These are phyloP conservation scores for Wolfiporia cocos DNA, from an alignment of 1,284 basidiomycete genomes.

Conservation along the genomic window DNA sequence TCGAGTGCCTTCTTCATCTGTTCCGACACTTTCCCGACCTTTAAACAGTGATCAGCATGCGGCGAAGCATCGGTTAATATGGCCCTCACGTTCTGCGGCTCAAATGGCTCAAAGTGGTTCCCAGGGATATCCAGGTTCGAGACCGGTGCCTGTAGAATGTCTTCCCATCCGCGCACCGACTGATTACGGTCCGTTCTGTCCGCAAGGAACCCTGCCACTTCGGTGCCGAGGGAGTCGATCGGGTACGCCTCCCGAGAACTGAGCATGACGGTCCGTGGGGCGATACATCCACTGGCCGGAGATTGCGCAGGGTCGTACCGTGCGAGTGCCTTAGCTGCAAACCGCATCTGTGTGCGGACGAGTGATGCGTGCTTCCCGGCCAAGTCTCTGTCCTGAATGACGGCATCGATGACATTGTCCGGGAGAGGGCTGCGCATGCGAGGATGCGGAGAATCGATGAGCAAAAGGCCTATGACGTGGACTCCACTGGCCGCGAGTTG, in stretches of 20 bases:
- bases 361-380: constrained; percentile 4
- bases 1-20: constrained; percentile 4
- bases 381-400: constrained; percentile 7
- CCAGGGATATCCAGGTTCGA: constrained; percentile 54
- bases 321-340: constrained; percentile 15
- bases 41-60: no score
- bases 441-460: constrained; percentile 64
- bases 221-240: constrained; percentile 8
- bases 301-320: constrained; percentile 14
- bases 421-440: constrained; percentile 42
- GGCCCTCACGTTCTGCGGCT: constrained; percentile 47
- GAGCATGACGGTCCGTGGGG: constrained; percentile 15
- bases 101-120: constrained; percentile 59
- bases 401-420: constrained; percentile 37
- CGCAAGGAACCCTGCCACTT: constrained; percentile 29
- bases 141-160: constrained; percentile 30
- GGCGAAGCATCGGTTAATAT: no score
- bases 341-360: constrained; percentile 17
- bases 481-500: constrained; percentile 39
- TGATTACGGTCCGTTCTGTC: constrained; percentile 33
- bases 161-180: constrained; percentile 43
- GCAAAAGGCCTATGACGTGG: constrained; percentile 46
- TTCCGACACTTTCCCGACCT: constrained; percentile 5
- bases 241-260: constrained; percentile 13
- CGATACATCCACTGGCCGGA: not conserved